Evolutionary conservation across 352 stramenopile genomes (phyloP).

Genomic region (Phytophthora pistaciae): DNA sequence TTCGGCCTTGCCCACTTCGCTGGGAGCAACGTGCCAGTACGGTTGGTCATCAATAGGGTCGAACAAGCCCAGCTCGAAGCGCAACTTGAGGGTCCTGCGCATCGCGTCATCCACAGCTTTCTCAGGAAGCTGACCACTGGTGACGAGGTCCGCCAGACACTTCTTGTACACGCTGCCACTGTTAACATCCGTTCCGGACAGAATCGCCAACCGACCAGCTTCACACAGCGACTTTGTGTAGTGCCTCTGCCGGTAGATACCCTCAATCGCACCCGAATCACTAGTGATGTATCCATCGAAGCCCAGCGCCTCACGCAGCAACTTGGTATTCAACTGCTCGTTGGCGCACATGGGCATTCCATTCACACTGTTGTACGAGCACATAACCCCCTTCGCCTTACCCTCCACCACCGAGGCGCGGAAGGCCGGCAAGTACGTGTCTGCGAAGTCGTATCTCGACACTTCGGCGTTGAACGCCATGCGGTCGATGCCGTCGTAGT

Average conservation of each 20-base stretch:
- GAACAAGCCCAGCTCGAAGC: slow-evolving; percentile 94
- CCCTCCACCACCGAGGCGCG: slow-evolving; percentile 79
- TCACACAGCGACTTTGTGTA: slow-evolving; percentile 84
- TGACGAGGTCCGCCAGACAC: slow-evolving; percentile 73
- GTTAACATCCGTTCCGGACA: slow-evolving; percentile 90
- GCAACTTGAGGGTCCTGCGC: slow-evolving; percentile 80
- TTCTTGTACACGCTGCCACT: slow-evolving; percentile 85
- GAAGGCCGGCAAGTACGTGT: slow-evolving; percentile 93
- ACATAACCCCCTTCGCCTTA: slow-evolving; percentile 93
- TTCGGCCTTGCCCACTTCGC: slow-evolving; percentile 74
- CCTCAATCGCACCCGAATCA: slow-evolving; percentile 93
- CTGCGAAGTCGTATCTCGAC: slow-evolving; percentile 88
- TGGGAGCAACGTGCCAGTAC: slow-evolving; percentile 78
- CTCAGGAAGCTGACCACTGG: slow-evolving; percentile 54
- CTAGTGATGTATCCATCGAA: slow-evolving; percentile 96
- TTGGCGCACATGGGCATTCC: slow-evolving; percentile 93
- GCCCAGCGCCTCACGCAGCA: slow-evolving; percentile 78
- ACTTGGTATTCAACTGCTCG: slow-evolving; percentile 59
- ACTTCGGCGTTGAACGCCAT: slow-evolving; percentile 91
- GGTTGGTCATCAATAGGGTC: slow-evolving; percentile 86
- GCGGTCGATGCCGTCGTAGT: slow-evolving; percentile 69
- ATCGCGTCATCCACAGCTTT: slow-evolving; percentile 70
- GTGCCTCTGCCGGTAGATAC: slow-evolving; percentile 81
- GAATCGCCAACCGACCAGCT: slow-evolving; percentile 62
- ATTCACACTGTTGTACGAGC: slow-evolving; percentile 96